Evolutionary conservation across 495 filamentous ascomycete species (phyloP).

Genomic region (Aspergillus sclerotioniger): DNA sequence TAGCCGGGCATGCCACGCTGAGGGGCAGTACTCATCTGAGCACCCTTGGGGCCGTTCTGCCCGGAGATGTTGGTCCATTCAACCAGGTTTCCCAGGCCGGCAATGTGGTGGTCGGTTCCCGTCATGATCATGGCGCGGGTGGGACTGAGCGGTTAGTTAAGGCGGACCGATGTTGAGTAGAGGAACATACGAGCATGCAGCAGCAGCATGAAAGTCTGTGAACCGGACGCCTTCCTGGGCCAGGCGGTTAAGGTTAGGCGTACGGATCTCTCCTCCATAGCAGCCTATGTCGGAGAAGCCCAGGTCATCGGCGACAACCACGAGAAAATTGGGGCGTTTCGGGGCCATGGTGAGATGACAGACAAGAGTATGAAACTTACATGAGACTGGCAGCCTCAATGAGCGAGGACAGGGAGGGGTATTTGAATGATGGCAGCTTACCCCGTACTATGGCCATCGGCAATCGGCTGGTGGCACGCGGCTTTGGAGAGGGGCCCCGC

Average conservation of each 20-base stretch:
- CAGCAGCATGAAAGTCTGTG: constrained; percentile 62
- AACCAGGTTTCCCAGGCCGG: constrained; percentile 46
- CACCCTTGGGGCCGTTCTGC: constrained; percentile 45
- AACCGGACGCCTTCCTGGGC: constrained; percentile 57
- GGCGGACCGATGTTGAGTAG: background rate
- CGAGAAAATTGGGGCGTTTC: constrained; percentile 61
- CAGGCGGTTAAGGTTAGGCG: constrained; percentile 58
- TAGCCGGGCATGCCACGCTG: constrained; percentile 61
- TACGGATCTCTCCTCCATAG: constrained; percentile 63
- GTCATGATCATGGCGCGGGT: constrained; percentile 60
- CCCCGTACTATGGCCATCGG: background rate
- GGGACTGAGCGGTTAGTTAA: constrained; percentile 36
- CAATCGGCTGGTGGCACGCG: background rate
- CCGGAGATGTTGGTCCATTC: constrained; percentile 50
- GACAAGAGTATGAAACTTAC: background rate
- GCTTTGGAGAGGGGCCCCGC: background rate
- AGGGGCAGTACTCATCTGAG: constrained; percentile 40
- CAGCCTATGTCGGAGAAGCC: constrained; percentile 61
- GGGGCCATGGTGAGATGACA: constrained; percentile 16
- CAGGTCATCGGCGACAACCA: constrained; percentile 62
- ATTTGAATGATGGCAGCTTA: background rate
- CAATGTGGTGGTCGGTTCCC: constrained; percentile 48
- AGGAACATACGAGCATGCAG: constrained; percentile 54
- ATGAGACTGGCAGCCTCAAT: background rate
- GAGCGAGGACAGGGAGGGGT: background rate